Evolutionary conservation across 345 rosid species (phyloP), one percentile per base, ranked within the genome.

Genomic region (Sonneratia caseolaris): DNA sequence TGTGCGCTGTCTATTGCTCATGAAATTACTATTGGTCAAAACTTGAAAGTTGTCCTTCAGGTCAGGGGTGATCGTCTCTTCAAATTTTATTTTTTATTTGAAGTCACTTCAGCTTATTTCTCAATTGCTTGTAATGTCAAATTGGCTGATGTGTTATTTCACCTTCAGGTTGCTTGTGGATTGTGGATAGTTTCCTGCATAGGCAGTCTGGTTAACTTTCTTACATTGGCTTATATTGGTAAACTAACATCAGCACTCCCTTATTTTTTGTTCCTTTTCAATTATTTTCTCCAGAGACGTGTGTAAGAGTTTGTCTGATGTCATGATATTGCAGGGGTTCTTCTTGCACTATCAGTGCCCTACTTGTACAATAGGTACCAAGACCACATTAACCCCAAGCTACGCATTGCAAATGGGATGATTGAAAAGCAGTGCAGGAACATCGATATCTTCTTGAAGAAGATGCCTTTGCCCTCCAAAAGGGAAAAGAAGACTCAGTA

Each of bases 221-320:
- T 95, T 68, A 90, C 97, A 66, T 81, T 92, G 74, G 79, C 84
- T 74, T 95, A 92, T 80, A 53, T 89, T 70, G 99, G 99, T 95
- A 82, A 86, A 90, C 74, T 5, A 62, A 11, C 53, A 12, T 65
- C 8, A 13, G 70, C 3, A 0, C 21, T 74, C 43, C 45, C 45
- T 22, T 4, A 21, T 43, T 27, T 12, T 27, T 62, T 21, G 6
- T 62, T 4, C 9, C 18, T 57, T 57, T 57, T 10, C 66, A 27
- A 62, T 3, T 32, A 62, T 62, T 62, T 0, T 62, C 38, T 27
- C 14, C 38, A 13, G 18, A 62, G 66, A 59, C 36, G 24, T 22
- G 10, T 3, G 21, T 22, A 59, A 59, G 7, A 3, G 12, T 62
- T 15, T 62, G 18, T 62, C 27, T 7, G 59, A 79, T 16, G 16